Evolutionary conservation across 495 filamentous ascomycete genomes (phyloP).

Genomic region (Coniosporium apollinis): DNA sequence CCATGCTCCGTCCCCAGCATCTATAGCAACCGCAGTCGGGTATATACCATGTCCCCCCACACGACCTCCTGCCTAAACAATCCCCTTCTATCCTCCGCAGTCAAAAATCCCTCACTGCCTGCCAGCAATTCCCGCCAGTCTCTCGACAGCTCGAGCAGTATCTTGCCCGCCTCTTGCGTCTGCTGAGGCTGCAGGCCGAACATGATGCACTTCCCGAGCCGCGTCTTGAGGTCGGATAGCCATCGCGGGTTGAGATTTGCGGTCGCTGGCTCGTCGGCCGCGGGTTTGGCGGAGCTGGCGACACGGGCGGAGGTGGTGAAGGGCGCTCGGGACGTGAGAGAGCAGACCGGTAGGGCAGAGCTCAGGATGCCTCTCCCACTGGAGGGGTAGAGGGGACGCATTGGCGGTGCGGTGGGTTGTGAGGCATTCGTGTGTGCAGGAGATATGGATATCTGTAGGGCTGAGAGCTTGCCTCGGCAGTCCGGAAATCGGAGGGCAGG

Average conservation of each 20-base stretch:
- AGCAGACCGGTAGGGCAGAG: no score
- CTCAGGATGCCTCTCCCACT: no score
- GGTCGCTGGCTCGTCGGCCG: slow-evolving; percentile 7
- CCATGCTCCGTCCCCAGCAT: slow-evolving; percentile 1
- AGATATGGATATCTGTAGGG: no score
- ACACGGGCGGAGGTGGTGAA: no score
- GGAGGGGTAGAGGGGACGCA: no score
- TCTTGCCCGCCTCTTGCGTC: slow-evolving; percentile 37
- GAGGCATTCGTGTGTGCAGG: no score
- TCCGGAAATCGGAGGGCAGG: no score
- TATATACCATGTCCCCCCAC: slow-evolving; percentile 72
- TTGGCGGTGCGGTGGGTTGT: no score
- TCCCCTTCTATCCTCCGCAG: slow-evolving; percentile 43
- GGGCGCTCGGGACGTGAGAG: no score
- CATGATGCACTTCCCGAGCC: slow-evolving; percentile 69
- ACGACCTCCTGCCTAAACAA: slow-evolving; percentile 56
- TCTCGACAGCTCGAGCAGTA: slow-evolving; percentile 42
- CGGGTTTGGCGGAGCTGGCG: no score
- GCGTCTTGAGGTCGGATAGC: slow-evolving; percentile 55
- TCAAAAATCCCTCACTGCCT: slow-evolving; percentile 69
- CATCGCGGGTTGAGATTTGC: slow-evolving; percentile 36
- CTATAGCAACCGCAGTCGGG: neutral
- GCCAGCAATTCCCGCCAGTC: slow-evolving; percentile 70
- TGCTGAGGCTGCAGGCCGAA: slow-evolving; percentile 56
- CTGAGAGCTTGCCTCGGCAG: no score